Base-by-base conservation (phyloP, 2,329 filamentous ascomycete genomes). In the Thermoascus crustaceus region DNA sequence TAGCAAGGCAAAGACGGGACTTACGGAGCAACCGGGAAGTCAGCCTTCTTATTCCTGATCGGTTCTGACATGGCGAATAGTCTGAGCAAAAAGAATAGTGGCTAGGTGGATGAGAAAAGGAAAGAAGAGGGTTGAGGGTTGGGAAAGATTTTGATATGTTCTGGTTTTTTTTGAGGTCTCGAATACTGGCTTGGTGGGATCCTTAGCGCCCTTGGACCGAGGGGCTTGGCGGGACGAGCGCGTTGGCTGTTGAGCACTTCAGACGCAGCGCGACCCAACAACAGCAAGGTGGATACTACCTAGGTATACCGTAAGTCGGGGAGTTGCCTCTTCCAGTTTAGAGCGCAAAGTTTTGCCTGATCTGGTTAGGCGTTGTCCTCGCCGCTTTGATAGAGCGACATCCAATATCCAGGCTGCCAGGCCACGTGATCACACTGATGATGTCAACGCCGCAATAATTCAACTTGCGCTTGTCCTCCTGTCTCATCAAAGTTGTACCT, bases 21-120 rank as follows among this genome's bases (percentile, higher is more conserved):
- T 69, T 71, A 81, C 77, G 77, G 77, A 47, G 77, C 77, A 47
- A 74, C 69, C 49, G 71, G 69, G 50, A 72, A 67, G 53, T 77
- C 74, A 46, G 72, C 60, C 63, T 76, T 77, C 67, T 77, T 78
- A 61, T 78, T 80, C 62, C 73, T 75, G 61, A 78, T 80, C 50
- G 76, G 76, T 58, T 80, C 77, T 60, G 77, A 78, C 77, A 81
- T 81, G 41, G 35, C 50, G 50, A 44, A 31, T 18, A 11, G n/a
- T n/a, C 21, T 30, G 20, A 27, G 11, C 30, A 30, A 30, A 30
- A 7, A 9, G 13, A 21, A 26, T 22, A 18, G 22, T 13, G 26
- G 19, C 29, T 22, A 37, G 19, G 38, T 34, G 20, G 26, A 36
- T 39, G 32, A 32, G 32, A 34, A 37, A 37, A 30, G 29, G 37